Base-by-base conservation (phyloP, 257 asterid genomes). In the Osmanthus fragrans region DNA sequence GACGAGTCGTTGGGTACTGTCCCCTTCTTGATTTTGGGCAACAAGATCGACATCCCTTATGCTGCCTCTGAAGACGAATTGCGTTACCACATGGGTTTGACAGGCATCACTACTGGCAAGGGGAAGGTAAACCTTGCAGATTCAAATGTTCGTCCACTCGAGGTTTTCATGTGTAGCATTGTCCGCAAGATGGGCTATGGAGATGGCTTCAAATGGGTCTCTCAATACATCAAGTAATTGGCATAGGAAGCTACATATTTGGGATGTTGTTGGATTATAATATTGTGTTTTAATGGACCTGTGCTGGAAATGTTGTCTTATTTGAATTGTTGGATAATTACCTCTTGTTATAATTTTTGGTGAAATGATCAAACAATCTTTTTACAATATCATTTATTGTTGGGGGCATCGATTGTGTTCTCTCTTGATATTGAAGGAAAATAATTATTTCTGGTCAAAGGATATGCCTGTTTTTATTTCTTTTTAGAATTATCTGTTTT, bases 121-220 rank as follows among this genome's bases (percentile, higher is more conserved):
- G 66, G 66, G 32, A 58, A 58, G 66, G 66, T 58, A 58, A 58
- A 21, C 66, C 66, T 58, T 25, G 16, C 66, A n/a, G 66, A 58
- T 58, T 58, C 66, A 23, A 58, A 58, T 58, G 66, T 58, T 3
- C 66, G 66, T n/a, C 32, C 66, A 58, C 66, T 58, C 7, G 66
- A 58, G 32, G 66, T 58, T 58, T 58, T 58, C 66, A 58, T 58
- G 66, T 58, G 66, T 21, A 58, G 66, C 32, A 58, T 58, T 58
- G 66, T 58, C 29, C 66, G 66, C 30, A 58, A 58, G 21, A 58
- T 58, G 66, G 66, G 66, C 29, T 58, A 58, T 21, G 66, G 66
- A n/a, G 66, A 58, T 1, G 66, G 66, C 15, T 58, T 58, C 66
- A 58, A 58, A 58, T 58, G 66, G 66, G 66, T 58, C 66, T 58